These are phyloP conservation scores for Wickerhamomyces chaumierensis DNA, from an alignment of 805 yeast genomes.

Conservation along the genomic window DNA sequence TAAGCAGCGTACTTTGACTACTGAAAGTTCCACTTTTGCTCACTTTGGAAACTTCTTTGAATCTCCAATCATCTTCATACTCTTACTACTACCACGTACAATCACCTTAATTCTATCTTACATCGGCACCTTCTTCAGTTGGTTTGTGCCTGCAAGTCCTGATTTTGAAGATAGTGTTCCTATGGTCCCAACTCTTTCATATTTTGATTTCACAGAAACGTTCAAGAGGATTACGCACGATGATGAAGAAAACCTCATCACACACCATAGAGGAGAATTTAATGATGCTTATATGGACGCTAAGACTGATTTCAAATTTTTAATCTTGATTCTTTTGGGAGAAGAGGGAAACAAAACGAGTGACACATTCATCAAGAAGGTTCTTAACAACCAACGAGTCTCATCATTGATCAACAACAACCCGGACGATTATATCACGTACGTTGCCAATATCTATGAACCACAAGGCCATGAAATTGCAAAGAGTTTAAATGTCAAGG, in stretches of 20 bases:
- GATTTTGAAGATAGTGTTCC: conserved; percentile 17
- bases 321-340: conserved; percentile 11
- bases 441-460: conserved; percentile 53
- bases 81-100: conserved; percentile 46
- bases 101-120: conserved; percentile 31
- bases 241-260: conserved; percentile 1
- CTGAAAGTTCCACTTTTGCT: neutral
- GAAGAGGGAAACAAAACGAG: conserved; percentile 18
- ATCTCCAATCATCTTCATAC: conserved; percentile 34
- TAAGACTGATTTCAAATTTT: conserved; percentile 12
- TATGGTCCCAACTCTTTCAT: conserved; percentile 13
- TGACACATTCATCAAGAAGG: conserved; percentile 28
- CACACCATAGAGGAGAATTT: conserved; percentile 11
- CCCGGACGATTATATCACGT: conserved; percentile 38
- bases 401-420: conserved; percentile 21
- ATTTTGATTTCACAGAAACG: conserved; percentile 7
- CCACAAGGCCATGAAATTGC: conserved; percentile 63
- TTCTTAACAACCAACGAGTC: conserved; percentile 35
- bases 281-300: conserved; percentile 12
- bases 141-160: conserved; percentile 25
- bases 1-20: no score
- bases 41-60: conserved; percentile 10
- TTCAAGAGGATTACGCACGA: conserved; percentile 11
- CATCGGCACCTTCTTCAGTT: conserved; percentile 22
- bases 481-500: conserved; percentile 35